These are phyloP conservation scores for Paraurostyla sp. DNA, from an alignment of 73 alveolate species.

Conservation along the genomic window DNA sequence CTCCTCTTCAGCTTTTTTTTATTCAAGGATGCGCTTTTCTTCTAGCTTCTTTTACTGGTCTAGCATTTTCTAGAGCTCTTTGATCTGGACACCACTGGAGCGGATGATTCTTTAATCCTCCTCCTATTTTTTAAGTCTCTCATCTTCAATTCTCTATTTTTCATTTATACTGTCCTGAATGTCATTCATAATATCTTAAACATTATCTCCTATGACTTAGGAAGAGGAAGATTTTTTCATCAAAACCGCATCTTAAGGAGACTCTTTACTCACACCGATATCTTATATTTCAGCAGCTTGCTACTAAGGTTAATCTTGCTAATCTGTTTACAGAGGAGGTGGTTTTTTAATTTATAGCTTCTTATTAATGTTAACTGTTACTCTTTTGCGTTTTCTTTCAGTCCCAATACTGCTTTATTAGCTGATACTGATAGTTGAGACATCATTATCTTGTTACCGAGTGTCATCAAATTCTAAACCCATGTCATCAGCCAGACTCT, in stretches of 20 bases:
- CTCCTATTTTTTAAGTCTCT: not conserved
- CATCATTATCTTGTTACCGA: not conserved
- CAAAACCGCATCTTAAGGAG: not conserved
- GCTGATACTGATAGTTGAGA: not conserved
- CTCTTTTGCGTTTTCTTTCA: constrained; percentile 14
- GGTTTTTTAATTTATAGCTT: not conserved
- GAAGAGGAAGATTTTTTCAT: not conserved
- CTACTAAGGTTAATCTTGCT: not conserved
- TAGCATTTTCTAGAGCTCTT: no score
- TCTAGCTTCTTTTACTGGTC: not conserved
- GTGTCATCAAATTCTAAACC: not conserved
- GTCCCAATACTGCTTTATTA: not conserved
- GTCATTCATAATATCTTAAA: constrained; percentile 15
- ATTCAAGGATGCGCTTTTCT: not conserved
- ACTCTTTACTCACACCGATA: not conserved
- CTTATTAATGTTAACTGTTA: constrained; percentile 11
- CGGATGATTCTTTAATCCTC: not conserved
- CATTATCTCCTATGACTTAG: not conserved
- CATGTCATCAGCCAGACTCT: no score
- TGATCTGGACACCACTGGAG: no score
- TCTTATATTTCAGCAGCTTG: not conserved
- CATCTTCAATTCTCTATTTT: not conserved
- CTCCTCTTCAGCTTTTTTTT: not conserved
- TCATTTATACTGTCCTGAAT: not conserved
- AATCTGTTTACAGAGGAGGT: not conserved